Evolutionary conservation across 2,329 filamentous ascomycete genomes (phyloP).

Genomic region (Diaporthe vexans): DNA sequence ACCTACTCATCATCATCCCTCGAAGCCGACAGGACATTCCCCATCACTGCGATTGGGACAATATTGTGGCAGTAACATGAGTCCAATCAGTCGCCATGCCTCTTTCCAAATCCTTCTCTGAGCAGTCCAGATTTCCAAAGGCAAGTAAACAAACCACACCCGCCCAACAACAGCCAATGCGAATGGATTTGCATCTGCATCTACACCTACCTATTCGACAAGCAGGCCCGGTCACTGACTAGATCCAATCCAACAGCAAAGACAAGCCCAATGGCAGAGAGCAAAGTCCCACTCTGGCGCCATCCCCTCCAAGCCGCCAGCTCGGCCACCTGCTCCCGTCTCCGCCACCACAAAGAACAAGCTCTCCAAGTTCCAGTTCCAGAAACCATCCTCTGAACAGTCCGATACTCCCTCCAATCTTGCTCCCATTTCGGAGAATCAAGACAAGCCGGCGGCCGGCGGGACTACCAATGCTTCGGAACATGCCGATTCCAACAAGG

Average conservation of each 20-base stretch:
- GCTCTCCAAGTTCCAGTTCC: conserved; percentile 70
- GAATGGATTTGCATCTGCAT: neutral
- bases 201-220: too few relatives aligned
- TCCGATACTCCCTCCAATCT: neutral
- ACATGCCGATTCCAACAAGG: conserved; percentile 43
- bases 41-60: conserved; percentile 8
- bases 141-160: conserved; percentile 43
- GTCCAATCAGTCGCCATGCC: conserved; percentile 50
- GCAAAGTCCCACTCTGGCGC: conserved; percentile 63
- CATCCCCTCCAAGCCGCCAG: conserved; percentile 53
- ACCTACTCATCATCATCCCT: neutral
- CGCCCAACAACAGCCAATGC: neutral
- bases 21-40: neutral
- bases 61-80: conserved; percentile 43
- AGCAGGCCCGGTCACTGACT: neutral
- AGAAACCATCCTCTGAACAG: conserved; percentile 51
- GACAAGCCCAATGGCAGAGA: conserved; percentile 65
- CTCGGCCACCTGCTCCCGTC: conserved; percentile 57
- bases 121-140: conserved; percentile 52
- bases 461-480: conserved; percentile 24
- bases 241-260: conserved; percentile 44
- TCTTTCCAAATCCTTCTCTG: conserved; percentile 58
- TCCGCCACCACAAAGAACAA: conserved; percentile 73
- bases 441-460: conserved; percentile 8
- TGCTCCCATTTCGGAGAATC: neutral